Percentiles rank a stretch among this genome's conserved stretches.
These are phyloP conservation scores for Lagenidium sp. DNA, from an alignment of 352 stramenopile genomes.

Conservation along the genomic window DNA sequence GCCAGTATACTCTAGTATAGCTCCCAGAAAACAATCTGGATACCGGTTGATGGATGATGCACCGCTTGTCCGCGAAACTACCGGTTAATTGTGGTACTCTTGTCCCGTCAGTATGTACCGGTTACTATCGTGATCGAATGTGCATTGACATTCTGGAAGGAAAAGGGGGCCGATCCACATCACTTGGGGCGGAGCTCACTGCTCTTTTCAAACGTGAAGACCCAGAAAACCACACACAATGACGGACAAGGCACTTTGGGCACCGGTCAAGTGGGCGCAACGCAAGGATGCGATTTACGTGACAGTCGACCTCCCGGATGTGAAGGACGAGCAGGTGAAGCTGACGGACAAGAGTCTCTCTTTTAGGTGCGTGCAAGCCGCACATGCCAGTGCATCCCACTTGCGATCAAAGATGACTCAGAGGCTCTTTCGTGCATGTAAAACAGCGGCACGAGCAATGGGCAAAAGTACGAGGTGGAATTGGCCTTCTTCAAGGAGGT, in stretches of 20 bases:
- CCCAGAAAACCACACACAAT: neutral
- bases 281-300: conserved; percentile 95
- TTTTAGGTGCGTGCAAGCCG: conserved; percentile 74
- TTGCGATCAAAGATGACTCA: too few relatives aligned
- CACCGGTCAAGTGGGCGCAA: conserved; percentile 95
- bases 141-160: conserved; percentile 16
- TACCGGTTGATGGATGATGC: too few relatives aligned
- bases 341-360: conserved; percentile 85
- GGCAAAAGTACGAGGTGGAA: conserved; percentile 91
- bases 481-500: conserved; percentile 95
- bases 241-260: conserved; percentile 52
- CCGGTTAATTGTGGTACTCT: too few relatives aligned
- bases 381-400: too few relatives aligned
- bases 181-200: too few relatives aligned
- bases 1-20: too few relatives aligned
- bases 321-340: conserved; percentile 90
- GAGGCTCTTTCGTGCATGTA: conserved; percentile 2
- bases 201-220: neutral
- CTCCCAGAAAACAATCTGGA: too few relatives aligned
- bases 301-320: conserved; percentile 93
- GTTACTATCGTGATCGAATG: too few relatives aligned
- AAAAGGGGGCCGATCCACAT: conserved; percentile 19
- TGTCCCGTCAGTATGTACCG: too few relatives aligned
- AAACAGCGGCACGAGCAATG: conserved; percentile 80
- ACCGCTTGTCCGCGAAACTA: too few relatives aligned